Conservation (phyloP, 2,329 filamentous ascomycete species). For the Phyllosticta citriasiana region DNA sequence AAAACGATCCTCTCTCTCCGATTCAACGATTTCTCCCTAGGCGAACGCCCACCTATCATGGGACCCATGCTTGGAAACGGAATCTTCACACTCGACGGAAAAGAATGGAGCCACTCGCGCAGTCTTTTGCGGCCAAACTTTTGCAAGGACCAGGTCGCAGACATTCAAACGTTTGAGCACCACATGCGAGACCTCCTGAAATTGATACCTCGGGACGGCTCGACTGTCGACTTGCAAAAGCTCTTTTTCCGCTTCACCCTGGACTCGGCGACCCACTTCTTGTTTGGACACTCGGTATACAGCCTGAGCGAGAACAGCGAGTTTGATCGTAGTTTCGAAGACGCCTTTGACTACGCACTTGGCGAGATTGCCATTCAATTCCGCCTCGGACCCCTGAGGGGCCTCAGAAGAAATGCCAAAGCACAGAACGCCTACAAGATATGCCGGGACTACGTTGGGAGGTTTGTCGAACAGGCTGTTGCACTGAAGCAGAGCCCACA, state of each 20-base stretch:
- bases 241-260: slow-evolving; percentile 40
- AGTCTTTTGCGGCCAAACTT: slow-evolving; percentile 44
- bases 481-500: slow-evolving; percentile 25
- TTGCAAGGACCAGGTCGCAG: slow-evolving; percentile 40
- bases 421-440: neutral
- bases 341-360: neutral
- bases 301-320: neutral
- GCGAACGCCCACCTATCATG: slow-evolving; percentile 19
- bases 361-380: neutral
- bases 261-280: slow-evolving; percentile 39
- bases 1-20: slow-evolving; percentile 35
- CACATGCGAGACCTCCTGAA: slow-evolving; percentile 50
- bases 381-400: neutral
- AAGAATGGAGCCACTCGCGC: slow-evolving; percentile 28
- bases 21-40: slow-evolving; percentile 37
- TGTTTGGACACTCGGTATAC: slow-evolving; percentile 34
- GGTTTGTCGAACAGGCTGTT: slow-evolving; percentile 36
- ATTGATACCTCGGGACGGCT: slow-evolving; percentile 44
- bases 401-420: neutral
- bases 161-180: slow-evolving; percentile 48
- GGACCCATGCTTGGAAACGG: slow-evolving; percentile 30
- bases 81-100: slow-evolving; percentile 37
- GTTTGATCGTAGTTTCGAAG: neutral
- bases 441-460: slow-evolving; percentile 33
- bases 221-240: slow-evolving; percentile 27